Evolutionary conservation across 1,284 basidiomycete species (phyloP), one percentile per base, ranked within the genome.

Genomic region (Cryptococcus sp.): DNA sequence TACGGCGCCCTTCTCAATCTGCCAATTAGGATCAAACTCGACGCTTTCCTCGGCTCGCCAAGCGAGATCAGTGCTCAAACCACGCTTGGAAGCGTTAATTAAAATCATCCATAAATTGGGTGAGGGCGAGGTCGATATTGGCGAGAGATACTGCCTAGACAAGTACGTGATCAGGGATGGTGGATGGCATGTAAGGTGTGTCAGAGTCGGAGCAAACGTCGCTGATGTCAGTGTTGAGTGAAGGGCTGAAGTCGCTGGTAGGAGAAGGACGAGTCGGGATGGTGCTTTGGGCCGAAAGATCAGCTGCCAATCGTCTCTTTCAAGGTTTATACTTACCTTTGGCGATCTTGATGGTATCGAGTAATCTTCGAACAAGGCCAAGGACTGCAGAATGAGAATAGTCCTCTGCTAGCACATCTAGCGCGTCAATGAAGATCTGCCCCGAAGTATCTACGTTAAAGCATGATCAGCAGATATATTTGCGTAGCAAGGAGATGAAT

Each of bases 91-190:
- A 0, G 72, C 67, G 11, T 65, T 66, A 37, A 71, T 65, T 23
- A 78, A 58, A 38, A 76, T 61, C 49, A 64, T 62, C 67, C 62
- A 71, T 57, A 73, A 73, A 23, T 64, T 58, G 7, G 68, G 57
- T 10, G 59, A 55, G 17, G 87, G 86, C 5, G 52, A 55, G 19
- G 66, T 16, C 0, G 58, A 58, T 22, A 68, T 63, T 0, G 89
- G 88, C 0, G 88, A 88, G 51, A 89, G 81, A 70, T 89, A 90
- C 20, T 85, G 83, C 41, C 80, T 80, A 6, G 87, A 81, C 52
- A 93, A 75, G 68, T 89, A 83, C 10, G 71, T 70, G 40, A 93
- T 76, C 50, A 92, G 81, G 3, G 79, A 77, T 0, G 86, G 81
- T 10, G 88, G 86, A 67, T 89, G 87, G 0, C 86, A 83, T 46